A percentile compares a stretch with the other conserved stretches of the same genome.
These are phyloP conservation scores for Lactuca sativa DNA, from an alignment of 129 eudicot species.

Conservation along the genomic window DNA sequence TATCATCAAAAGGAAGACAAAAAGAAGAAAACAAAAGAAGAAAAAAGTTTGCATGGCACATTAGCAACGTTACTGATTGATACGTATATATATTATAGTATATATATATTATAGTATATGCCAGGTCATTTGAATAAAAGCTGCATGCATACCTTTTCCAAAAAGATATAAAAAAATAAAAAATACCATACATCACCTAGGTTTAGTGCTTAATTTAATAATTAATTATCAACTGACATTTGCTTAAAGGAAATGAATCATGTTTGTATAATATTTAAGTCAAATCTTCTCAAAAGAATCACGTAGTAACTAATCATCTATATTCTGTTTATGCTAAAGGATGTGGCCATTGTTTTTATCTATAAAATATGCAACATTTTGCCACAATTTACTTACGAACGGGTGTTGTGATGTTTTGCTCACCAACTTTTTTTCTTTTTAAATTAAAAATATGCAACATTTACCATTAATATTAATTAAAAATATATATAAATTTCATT, in stretches of 20 bases:
- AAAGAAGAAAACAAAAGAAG: slow-evolving; percentile 20
- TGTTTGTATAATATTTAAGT: too few relatives aligned
- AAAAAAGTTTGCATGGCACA: slow-evolving; percentile 37
- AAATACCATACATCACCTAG: slow-evolving; percentile 22
- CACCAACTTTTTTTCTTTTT: too few relatives aligned
- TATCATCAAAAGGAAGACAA: slow-evolving; percentile 23
- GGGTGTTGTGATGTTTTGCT: too few relatives aligned
- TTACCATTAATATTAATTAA: too few relatives aligned
- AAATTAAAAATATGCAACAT: too few relatives aligned
- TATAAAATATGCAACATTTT: too few relatives aligned
- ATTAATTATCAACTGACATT: slow-evolving; percentile 5
- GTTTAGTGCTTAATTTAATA: slow-evolving; percentile 12
- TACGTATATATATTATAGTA: slow-evolving; percentile 16
- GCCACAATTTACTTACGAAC: too few relatives aligned
- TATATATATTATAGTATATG: slow-evolving; percentile 9
- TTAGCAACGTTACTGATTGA: slow-evolving; percentile 40
- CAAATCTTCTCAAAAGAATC: too few relatives aligned
- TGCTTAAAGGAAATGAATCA: background rate
- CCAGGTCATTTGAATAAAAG: slow-evolving; percentile 40
- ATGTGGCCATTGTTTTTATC: too few relatives aligned
- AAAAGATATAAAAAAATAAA: slow-evolving; percentile 17
- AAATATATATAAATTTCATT: too few relatives aligned
- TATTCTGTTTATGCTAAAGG: too few relatives aligned
- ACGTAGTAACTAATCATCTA: too few relatives aligned
- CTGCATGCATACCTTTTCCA: slow-evolving; percentile 24